Percentiles rank a stretch among this genome's conserved stretches.
Evolutionary conservation across 371 early-diverging fungal species (phyloP).

Genomic region (Lichtheimia ramosa): DNA sequence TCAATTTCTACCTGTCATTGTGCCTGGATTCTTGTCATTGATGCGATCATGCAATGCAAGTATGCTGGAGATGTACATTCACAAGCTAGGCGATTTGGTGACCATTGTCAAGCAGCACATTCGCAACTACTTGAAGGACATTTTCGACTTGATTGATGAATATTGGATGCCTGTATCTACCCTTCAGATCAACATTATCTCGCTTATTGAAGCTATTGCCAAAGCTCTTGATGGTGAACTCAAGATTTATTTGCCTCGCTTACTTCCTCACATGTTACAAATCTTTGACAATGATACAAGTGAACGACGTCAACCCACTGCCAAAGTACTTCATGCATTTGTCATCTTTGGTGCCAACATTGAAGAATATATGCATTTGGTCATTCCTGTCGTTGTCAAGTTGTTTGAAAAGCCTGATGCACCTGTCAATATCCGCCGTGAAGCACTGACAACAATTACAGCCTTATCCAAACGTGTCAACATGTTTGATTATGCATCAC

Average conservation of each 20-base stretch:
- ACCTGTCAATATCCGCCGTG: conserved; percentile 64
- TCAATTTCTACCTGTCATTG: conserved; percentile 77
- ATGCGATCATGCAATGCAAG: conserved; percentile 76
- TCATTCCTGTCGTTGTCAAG: conserved; percentile 85
- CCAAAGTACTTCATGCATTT: conserved; percentile 82
- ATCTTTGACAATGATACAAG: conserved; percentile 82
- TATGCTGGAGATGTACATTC: conserved; percentile 90
- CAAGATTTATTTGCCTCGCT: conserved; percentile 75
- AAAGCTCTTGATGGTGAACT: conserved; percentile 88
- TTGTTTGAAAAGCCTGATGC: conserved; percentile 79
- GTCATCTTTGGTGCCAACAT: conserved; percentile 86
- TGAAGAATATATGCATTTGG: conserved; percentile 92
- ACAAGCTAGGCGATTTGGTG: conserved; percentile 82
- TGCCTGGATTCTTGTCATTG: conserved; percentile 68
- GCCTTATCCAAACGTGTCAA: conserved; percentile 79
- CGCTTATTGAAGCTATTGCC: conserved; percentile 86
- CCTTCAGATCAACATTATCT: conserved; percentile 80
- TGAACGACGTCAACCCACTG: conserved; percentile 72
- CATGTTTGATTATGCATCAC: conserved; percentile 87
- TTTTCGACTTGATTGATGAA: conserved; percentile 77
- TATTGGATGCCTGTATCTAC: conserved; percentile 76
- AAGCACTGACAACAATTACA: conserved; percentile 81
- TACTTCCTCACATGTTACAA: conserved; percentile 65
- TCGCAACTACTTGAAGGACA: conserved; percentile 80
- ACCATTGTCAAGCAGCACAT: conserved; percentile 91